These are phyloP conservation scores for Vitellaria paradoxa DNA, from an alignment of 179 eudicot genomes.

Conservation along the genomic window DNA sequence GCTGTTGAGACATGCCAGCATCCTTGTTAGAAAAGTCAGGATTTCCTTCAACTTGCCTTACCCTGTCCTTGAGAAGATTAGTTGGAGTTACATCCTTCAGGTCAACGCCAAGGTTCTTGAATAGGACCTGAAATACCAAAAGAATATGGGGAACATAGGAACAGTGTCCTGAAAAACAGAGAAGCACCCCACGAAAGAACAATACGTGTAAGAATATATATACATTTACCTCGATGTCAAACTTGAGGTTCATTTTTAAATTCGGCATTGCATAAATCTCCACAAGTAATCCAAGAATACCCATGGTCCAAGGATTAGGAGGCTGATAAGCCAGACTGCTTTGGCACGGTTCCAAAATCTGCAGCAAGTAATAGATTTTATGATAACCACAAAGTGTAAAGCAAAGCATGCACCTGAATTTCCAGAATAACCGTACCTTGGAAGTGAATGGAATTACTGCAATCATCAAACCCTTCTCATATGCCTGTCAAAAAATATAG, in stretches of 20 bases:
- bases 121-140: conserved; percentile 63
- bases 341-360: conserved; percentile 89
- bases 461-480: conserved; percentile 94
- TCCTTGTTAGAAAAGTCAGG: conserved; percentile 98
- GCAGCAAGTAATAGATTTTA: conserved; percentile 22
- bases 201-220: neutral
- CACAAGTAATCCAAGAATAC: conserved; percentile 72
- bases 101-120: conserved; percentile 82
- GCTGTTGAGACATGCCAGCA: conserved; percentile 53
- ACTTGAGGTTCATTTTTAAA: conserved; percentile 88
- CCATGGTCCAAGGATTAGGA: conserved; percentile 99
- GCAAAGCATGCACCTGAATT: conserved; percentile 4
- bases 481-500: conserved; percentile 53
- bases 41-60: conserved; percentile 81
- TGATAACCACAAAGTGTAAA: conserved; percentile 6
- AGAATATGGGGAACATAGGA: neutral
- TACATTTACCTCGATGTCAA: conserved; percentile 84
- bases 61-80: conserved; percentile 75
- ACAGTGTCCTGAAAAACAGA: neutral
- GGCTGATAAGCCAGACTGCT: conserved; percentile 90
- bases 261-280: conserved; percentile 97
- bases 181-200: neutral
- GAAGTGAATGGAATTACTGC: conserved; percentile 97
- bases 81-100: conserved; percentile 76
- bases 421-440: conserved; percentile 53